These are phyloP conservation scores for Pythium sp. DNA, from an alignment of 352 stramenopile species.

Conservation along the genomic window DNA sequence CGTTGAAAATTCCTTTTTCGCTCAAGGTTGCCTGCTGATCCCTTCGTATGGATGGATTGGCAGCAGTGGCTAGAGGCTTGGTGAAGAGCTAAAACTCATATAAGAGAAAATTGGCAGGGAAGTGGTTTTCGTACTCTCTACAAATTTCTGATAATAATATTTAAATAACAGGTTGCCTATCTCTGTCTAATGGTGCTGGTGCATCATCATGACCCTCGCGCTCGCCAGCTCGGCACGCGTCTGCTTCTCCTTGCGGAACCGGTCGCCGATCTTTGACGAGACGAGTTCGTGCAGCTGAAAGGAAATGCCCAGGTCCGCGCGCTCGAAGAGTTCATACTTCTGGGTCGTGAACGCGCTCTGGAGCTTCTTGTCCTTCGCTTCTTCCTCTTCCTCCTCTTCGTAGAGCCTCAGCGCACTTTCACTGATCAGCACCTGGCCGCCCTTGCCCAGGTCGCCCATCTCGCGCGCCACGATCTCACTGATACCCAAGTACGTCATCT, in stretches of 20 bases:
- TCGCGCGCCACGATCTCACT: conserved; percentile 69
- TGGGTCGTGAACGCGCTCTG: conserved; percentile 24
- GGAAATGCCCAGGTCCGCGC: conserved; percentile 34
- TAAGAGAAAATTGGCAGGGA: background rate
- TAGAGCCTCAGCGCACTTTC: conserved; percentile 44
- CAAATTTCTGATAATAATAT: background rate
- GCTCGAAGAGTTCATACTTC: conserved; percentile 31
- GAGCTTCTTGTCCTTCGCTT: conserved; percentile 15
- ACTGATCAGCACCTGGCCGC: conserved; percentile 71
- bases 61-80: background rate
- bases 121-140: background rate
- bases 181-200: conserved; percentile 8
- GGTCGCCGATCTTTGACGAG: conserved; percentile 35
- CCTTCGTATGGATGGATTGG: background rate
- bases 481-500: conserved; percentile 72
- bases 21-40: background rate
- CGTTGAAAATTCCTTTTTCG: no score
- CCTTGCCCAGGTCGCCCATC: conserved; percentile 58
- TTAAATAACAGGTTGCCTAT: background rate
- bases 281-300: conserved; percentile 42
- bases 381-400: conserved; percentile 33
- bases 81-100: background rate
- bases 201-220: conserved; percentile 21
- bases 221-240: background rate
- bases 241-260: conserved; percentile 28